A percentile compares a stretch with the other conserved stretches of the same genome.
These are phyloP conservation scores for Pittosporum tobira DNA, from an alignment of 129 eudicot species.

Conservation along the genomic window DNA sequence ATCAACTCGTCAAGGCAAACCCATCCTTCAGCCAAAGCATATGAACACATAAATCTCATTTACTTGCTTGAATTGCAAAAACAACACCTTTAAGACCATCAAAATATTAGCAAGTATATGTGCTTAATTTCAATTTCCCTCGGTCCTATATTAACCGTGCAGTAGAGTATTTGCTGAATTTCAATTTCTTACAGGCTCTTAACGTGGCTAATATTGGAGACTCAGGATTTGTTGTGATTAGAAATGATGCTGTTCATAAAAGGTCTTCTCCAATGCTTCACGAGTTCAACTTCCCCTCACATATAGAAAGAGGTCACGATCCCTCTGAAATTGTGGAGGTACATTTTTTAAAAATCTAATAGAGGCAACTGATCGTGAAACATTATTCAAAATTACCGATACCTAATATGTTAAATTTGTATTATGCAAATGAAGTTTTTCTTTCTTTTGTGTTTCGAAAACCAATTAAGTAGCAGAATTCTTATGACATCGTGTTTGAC, in stretches of 20 bases:
- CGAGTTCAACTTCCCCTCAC: conserved; percentile 62
- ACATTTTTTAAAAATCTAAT: conserved; percentile 7
- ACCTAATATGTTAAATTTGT: neutral
- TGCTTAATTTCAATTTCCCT: neutral
- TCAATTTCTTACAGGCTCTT: conserved; percentile 42
- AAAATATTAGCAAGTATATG: no score
- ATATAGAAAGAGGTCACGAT: conserved; percentile 41
- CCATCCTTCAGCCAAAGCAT: no score
- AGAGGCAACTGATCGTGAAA: neutral
- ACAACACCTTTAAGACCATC: no score
- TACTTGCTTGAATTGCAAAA: no score
- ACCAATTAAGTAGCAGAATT: neutral
- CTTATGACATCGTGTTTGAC: conserved; percentile 3
- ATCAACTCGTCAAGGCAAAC: no score
- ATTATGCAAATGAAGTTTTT: neutral
- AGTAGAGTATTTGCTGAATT: neutral
- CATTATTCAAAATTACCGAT: no score
- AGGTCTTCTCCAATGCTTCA: conserved; percentile 75
- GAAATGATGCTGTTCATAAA: conserved; percentile 51
- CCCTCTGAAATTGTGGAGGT: conserved; percentile 72
- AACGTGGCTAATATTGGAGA: conserved; percentile 89
- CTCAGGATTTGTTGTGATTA: conserved; percentile 59
- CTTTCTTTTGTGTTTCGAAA: neutral
- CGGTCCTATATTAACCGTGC: neutral
- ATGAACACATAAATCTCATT: no score